Evolutionary conservation across 2,329 filamentous ascomycete species (phyloP).

Genomic region (Hawksworthiomyces lignivorus): DNA sequence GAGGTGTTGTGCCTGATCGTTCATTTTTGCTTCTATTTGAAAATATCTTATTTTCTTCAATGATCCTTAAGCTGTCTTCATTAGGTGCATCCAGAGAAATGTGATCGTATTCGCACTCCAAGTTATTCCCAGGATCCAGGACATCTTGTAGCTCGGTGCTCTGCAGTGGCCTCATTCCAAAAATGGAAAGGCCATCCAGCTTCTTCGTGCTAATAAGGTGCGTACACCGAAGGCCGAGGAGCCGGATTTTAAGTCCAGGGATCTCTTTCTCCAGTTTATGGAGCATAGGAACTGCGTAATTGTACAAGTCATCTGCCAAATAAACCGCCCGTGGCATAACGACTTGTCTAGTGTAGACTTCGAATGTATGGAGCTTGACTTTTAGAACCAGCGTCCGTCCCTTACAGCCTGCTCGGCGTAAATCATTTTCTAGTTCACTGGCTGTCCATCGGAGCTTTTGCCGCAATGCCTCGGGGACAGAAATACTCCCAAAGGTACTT

Average conservation of each 20-base stretch:
- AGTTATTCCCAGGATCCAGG: no score
- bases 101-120: no score
- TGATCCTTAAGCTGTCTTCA: no score
- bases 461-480: slow-evolving; percentile 57
- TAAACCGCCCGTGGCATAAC: slow-evolving; percentile 65
- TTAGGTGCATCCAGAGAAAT: no score
- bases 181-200: slow-evolving; percentile 68
- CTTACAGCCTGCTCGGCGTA: slow-evolving; percentile 72
- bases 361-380: slow-evolving; percentile 88
- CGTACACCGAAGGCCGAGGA: slow-evolving; percentile 86
- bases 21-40: no score
- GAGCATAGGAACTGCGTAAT: slow-evolving; percentile 73
- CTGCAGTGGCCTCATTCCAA: slow-evolving; percentile 48
- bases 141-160: slow-evolving; percentile 17
- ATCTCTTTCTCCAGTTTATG: slow-evolving; percentile 77
- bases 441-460: slow-evolving; percentile 75
- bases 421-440: slow-evolving; percentile 78
- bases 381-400: slow-evolving; percentile 89
- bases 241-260: slow-evolving; percentile 66
- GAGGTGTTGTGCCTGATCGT: no score
- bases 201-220: slow-evolving; percentile 82
- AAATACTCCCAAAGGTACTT: slow-evolving; percentile 79
- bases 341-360: slow-evolving; percentile 78
- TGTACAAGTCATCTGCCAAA: slow-evolving; percentile 75
- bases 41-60: no score